Evolutionary conservation across 179 eudicot species (phyloP).

Genomic region (Gypsophila paniculata): DNA sequence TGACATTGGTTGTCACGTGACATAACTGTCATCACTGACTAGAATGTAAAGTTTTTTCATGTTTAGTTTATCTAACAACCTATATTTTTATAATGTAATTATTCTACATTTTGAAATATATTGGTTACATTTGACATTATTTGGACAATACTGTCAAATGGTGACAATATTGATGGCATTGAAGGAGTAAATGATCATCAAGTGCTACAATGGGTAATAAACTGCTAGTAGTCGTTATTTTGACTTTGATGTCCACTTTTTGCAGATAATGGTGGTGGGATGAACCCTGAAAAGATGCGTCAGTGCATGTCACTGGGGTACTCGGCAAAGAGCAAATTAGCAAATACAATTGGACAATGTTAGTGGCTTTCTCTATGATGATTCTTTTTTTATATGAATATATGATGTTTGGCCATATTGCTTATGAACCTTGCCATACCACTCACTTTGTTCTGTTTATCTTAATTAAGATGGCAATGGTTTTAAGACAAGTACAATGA

Average conservation of each 20-base stretch:
- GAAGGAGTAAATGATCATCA: background rate
- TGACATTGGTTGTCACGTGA: too few species aligned
- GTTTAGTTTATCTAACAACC: too few species aligned
- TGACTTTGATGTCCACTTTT: background rate
- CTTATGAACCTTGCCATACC: background rate
- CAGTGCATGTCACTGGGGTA: slow-evolving; percentile 97
- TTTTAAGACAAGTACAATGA: slow-evolving; percentile 90
- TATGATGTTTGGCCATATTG: background rate
- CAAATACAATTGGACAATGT: slow-evolving; percentile 93
- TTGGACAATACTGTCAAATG: too few species aligned
- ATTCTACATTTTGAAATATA: too few species aligned
- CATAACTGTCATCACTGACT: too few species aligned
- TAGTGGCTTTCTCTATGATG: slow-evolving; percentile 16
- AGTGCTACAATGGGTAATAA: background rate
- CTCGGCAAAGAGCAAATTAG: slow-evolving; percentile 82
- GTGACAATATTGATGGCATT: too few species aligned
- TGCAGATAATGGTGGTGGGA: slow-evolving; percentile 95
- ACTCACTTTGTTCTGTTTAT: slow-evolving; percentile 16
- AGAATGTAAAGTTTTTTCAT: too few species aligned
- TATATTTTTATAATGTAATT: too few species aligned
- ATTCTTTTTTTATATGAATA: background rate
- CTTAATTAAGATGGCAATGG: slow-evolving; percentile 67
- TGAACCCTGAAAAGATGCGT: slow-evolving; percentile 89
- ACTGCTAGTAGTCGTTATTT: background rate
- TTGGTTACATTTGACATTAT: too few species aligned